Base-by-base conservation (phyloP, 116 monocot species). In the Posidonia oceanica region DNA sequence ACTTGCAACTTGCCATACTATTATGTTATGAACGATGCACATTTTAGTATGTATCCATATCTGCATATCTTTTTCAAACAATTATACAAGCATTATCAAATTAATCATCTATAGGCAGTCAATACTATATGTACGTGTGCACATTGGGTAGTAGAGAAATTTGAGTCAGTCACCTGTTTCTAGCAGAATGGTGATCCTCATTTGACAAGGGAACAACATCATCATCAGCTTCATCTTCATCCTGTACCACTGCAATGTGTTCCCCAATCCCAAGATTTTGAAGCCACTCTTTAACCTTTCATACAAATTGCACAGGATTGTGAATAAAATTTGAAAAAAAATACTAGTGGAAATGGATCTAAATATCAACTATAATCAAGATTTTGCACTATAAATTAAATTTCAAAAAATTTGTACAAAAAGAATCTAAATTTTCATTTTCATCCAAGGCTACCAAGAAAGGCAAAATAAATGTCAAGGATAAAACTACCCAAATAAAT, bases 201-300 rank as follows among this genome's bases (percentile, higher is more conserved):
- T 78, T 84, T 23, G 81, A 80, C 52, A 84, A 59, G 71, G 78
- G 84, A 66, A 79, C 77, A 72, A 75, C 76, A 18, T 86, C 87
- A 78, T 89, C 94, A 58, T 94, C 91, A 52, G 76, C 83, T 74
- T 88, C 93, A 77, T 98, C 92, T 59, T 98, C 93, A 71, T 88
- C 98, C 68, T 98, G 87, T n/a, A 78, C 78, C 61, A 92, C 82
- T 21, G 90, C 66, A 41, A 76, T 70, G 71, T 90, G 84, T 61
- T 93, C 98, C 62, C 87, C 90, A 67, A 93, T 52, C 10, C 98
- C 98, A 65, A 98, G 79, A 85, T 90, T 89, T 75, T 93, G 98
- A 69, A 98, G 75, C 98, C 93, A 98, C 69, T 98, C 93, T 90
- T 98, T 98, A 54, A 93, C 93, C 98, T 98, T 82, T 40, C 21